Evolutionary conservation across 1,139 yeast species (phyloP), one percentile per base, ranked within the genome.

Genomic region (Pichia sp.): DNA sequence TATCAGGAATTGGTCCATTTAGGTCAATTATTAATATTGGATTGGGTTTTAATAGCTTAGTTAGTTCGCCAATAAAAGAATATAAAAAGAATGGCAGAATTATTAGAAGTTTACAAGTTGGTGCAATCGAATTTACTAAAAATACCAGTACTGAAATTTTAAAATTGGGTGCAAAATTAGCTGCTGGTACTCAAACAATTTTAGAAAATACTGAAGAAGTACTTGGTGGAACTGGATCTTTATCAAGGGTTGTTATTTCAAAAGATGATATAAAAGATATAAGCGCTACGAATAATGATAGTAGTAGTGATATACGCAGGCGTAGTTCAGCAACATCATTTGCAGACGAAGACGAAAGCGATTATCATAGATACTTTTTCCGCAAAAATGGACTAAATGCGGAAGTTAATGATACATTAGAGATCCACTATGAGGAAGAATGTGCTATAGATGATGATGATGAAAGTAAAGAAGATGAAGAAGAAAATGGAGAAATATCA

Each of bases 101-200:
- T 1, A 68, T 83, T 37, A 70, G 87, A 54, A 79, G 95, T 51
- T 53, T 90, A 4, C 87, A 84, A 55, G 81, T 82, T 51, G 95
- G 96, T 1, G 82, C 95, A 0, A 65, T 70, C 40, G 73, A 80
- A n/a, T 87, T 92, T 64, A 81, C 92, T 1, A 80, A 76, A 54
- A 81, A 83, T 10, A 84, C 97, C 0, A 79, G 95, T 2, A 83
- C 82, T 48, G 97, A 90, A 61, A 64, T 90, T 33, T 69, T 90
- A 37, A 82, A 82, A 55, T 68, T 92, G 42, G 96, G 97, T 0
- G 95, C 86, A 0, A 87, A 84, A 56, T 61, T 90, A 32, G 94
- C 95, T 1, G 83, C 90, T 4, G 97, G 97, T 0, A 87, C 97
- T 0, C 97, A 89, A 59, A 80, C 81, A 0, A 64, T 87, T 9